Conservation (phyloP, 768 basidiomycete species). For the Suillus bovinus region DNA sequence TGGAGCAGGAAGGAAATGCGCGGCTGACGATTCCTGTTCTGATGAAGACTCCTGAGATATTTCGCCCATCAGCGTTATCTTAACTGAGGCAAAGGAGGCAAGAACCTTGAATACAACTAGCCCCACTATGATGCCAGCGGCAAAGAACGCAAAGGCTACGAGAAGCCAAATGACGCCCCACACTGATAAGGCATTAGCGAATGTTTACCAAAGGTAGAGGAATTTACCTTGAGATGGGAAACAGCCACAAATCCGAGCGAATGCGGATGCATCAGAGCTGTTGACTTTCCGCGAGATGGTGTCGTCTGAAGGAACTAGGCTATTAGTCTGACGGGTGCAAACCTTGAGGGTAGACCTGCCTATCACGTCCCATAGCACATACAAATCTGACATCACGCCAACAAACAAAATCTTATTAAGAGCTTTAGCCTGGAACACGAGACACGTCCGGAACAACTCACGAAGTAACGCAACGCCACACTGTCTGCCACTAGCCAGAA, state of each 20-base stretch:
- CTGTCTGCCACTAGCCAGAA: constrained; percentile 85
- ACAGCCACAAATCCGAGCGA: constrained; percentile 83
- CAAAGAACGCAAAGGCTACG: constrained; percentile 72
- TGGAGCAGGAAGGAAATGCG: constrained; percentile 62
- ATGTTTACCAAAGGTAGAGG: neutral
- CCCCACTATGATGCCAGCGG: constrained; percentile 73
- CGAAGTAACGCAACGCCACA: constrained; percentile 75
- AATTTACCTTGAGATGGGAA: constrained; percentile 72
- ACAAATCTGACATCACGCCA: constrained; percentile 86
- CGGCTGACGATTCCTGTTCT: constrained; percentile 52
- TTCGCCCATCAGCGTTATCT: neutral
- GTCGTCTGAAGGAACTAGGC: constrained; percentile 59
- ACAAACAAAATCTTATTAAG: constrained; percentile 68
- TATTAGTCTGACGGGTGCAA: constrained; percentile 1
- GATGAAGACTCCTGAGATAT: constrained; percentile 53
- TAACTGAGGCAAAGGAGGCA: neutral
- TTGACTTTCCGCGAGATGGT: constrained; percentile 84
- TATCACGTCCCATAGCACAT: constrained; percentile 86
- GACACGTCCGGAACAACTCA: constrained; percentile 32
- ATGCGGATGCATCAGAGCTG: constrained; percentile 83
- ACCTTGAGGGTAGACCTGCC: constrained; percentile 41
- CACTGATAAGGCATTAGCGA: constrained; percentile 41
- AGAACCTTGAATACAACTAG: constrained; percentile 78
- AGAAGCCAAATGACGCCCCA: constrained; percentile 92
- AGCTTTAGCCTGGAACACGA: neutral